Evolutionary conservation across 352 stramenopile species (phyloP).

Genomic region (Globisporangium uncinulatum): DNA sequence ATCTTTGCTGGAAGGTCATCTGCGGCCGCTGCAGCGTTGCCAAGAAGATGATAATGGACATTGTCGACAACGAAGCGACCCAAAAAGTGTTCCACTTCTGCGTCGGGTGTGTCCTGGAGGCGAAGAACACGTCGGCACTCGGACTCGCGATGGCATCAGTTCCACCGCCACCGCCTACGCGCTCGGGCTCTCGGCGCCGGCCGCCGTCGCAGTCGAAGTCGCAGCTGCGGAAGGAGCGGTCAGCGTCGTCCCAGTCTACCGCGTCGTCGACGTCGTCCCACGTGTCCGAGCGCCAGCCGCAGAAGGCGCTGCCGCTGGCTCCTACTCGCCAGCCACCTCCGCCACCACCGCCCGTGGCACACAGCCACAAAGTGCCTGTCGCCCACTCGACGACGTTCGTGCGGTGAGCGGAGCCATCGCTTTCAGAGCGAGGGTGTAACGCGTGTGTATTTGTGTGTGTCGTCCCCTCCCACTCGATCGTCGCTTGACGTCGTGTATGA

Average conservation of each 20-base stretch:
- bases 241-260: conserved; percentile 1
- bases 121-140: conserved; percentile 37
- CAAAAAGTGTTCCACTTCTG: conserved; percentile 45
- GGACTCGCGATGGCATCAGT: conserved; percentile 25
- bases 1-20: conserved; percentile 40
- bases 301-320: neutral
- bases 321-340: neutral
- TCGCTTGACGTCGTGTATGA: neutral
- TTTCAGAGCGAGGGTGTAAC: neutral
- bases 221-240: neutral
- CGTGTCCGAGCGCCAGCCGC: neutral
- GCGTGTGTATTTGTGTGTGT: neutral
- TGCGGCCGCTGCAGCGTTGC: conserved; percentile 45
- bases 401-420: neutral
- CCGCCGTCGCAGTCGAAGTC: neutral
- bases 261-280: neutral
- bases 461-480: neutral
- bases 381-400: neutral
- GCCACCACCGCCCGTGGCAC: conserved; percentile 1
- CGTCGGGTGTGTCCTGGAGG: conserved; percentile 35
- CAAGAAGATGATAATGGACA: conserved; percentile 56
- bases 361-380: neutral
- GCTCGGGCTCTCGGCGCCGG: neutral
- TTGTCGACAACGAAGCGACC: conserved; percentile 21
- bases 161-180: neutral